Evolutionary conservation across 371 early-diverging fungal genomes (phyloP).

Genomic region (Mucor velutinosus): DNA sequence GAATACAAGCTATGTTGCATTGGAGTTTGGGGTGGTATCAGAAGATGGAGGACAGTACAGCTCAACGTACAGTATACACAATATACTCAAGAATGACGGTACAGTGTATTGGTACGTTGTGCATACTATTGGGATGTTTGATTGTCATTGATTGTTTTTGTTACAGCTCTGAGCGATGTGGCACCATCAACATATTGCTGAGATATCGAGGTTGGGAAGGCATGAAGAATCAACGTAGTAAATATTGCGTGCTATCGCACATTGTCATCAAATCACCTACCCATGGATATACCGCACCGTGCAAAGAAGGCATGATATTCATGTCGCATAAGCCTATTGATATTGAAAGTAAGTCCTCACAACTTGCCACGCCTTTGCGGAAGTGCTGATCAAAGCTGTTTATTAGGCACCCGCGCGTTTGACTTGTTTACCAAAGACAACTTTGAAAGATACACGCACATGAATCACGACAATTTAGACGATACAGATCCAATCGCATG

Average conservation of each 20-base stretch:
- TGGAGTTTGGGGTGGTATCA: conserved; percentile 9
- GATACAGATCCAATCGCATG: conserved; percentile 16
- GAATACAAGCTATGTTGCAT: conserved; percentile 9
- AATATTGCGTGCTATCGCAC: conserved; percentile 13
- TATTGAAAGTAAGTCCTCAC: conserved; percentile 9
- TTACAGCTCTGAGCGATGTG: conserved; percentile 10
- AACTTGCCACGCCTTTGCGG: too few relatives aligned
- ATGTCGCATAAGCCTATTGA: conserved; percentile 20
- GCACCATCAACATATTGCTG: conserved; percentile 18
- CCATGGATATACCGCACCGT: conserved; percentile 10
- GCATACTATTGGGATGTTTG: neutral
- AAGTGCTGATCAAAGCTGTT: too few relatives aligned
- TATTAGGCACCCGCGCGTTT: conserved; percentile 13
- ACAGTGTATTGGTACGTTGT: conserved; percentile 20
- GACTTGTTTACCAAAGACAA: conserved; percentile 17
- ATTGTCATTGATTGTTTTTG: neutral
- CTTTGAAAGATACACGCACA: conserved; percentile 7
- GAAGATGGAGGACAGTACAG: conserved; percentile 22
- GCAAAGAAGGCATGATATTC: conserved; percentile 23
- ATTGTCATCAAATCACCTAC: conserved; percentile 20
- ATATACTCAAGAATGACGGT: conserved; percentile 16
- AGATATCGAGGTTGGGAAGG: conserved; percentile 1
- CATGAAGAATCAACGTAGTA: neutral
- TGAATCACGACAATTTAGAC: neutral
- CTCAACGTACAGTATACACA: conserved; percentile 12